phyloP scores from a whole-genome alignment of 108 stramenopile species.

The Nitzschia palea region DNA sequence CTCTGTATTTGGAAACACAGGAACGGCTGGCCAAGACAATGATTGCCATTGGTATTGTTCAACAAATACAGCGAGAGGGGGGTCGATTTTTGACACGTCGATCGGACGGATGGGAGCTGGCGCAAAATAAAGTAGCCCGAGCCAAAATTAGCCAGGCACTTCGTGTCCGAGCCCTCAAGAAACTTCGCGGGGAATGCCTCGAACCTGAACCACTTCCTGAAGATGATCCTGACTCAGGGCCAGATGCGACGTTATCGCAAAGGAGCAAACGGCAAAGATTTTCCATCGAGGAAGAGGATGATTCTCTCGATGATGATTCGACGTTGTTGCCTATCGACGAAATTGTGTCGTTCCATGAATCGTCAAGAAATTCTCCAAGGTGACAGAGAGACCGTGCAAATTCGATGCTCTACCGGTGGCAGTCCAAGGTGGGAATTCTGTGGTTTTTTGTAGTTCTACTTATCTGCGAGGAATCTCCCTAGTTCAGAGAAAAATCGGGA shows the following conservation, averaged over 20 bases:
- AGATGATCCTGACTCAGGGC: background rate
- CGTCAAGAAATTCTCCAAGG: background rate
- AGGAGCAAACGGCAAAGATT: background rate
- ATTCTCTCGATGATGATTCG: background rate
- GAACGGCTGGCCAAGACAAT: constrained; percentile 6
- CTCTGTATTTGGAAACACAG: constrained; percentile 1
- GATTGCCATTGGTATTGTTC: constrained; percentile 15
- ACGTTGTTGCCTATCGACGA: no score
- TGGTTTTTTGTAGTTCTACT: no score
- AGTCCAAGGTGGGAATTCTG: no score
- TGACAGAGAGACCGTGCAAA: background rate
- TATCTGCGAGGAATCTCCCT: no score
- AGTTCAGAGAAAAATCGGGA: no score
- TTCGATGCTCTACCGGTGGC: background rate
- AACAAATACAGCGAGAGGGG: constrained; percentile 4
- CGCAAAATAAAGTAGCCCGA: constrained; percentile 7
- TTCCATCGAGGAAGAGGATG: background rate
- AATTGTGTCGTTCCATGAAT: no score
- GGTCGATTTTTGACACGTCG: constrained; percentile 11
- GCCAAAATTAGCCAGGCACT: constrained; percentile 17
- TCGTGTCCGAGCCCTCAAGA: constrained; percentile 8
- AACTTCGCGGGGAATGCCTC: constrained; percentile 2
- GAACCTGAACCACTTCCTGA: background rate
- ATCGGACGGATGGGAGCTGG: constrained; percentile 9
- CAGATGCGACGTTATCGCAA: background rate